Conservation (phyloP, 495 filamentous ascomycete genomes). For the Schizothecium vesticola region DNA sequence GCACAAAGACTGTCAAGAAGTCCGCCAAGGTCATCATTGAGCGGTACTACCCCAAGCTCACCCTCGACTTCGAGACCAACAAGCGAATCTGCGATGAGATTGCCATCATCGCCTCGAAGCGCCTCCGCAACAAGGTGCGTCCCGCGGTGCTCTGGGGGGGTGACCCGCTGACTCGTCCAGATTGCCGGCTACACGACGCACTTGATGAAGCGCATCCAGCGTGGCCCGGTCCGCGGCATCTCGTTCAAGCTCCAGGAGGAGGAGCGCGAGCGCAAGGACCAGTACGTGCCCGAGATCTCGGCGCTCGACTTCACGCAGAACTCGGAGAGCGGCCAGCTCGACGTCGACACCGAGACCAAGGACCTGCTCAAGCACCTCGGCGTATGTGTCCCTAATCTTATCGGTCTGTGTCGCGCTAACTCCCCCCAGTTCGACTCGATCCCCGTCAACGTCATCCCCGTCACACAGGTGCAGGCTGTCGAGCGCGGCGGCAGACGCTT, state of each 20-base stretch:
- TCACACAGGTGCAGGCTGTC: slow-evolving; percentile 77
- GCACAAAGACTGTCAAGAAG: slow-evolving; percentile 99
- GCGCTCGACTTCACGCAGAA: slow-evolving; percentile 94
- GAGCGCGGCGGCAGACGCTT: slow-evolving; percentile 64
- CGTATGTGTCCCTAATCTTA: slow-evolving; percentile 75
- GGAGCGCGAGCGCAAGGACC: slow-evolving; percentile 99
- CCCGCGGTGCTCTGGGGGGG: not conserved
- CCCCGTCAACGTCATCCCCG: slow-evolving; percentile 86
- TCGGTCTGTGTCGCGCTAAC: slow-evolving; percentile 15
- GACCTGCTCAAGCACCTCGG: slow-evolving; percentile 96
- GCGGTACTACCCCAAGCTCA: slow-evolving; percentile 97
- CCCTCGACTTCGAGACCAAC: slow-evolving; percentile 99
- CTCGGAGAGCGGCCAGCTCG: slow-evolving; percentile 84
- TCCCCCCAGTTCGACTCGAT: slow-evolving; percentile 82
- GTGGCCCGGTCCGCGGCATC: slow-evolving; percentile 97
- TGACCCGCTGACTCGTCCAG: slow-evolving; percentile 35
- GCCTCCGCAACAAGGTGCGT: slow-evolving; percentile 92
- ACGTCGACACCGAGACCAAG: slow-evolving; percentile 95
- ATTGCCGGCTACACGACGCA: slow-evolving; percentile 98
- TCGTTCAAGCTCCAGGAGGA: slow-evolving; percentile 99
- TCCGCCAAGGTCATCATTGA: slow-evolving; percentile 99
- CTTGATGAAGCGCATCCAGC: slow-evolving; percentile 97
- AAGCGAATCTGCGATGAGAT: slow-evolving; percentile 99
- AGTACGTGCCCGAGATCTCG: slow-evolving; percentile 98
- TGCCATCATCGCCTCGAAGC: slow-evolving; percentile 96